A percentile compares a stretch with the other conserved stretches of the same genome.
These are phyloP conservation scores for Magnaporthales sp. DNA, from an alignment of 2,329 filamentous ascomycete species.

Conservation along the genomic window DNA sequence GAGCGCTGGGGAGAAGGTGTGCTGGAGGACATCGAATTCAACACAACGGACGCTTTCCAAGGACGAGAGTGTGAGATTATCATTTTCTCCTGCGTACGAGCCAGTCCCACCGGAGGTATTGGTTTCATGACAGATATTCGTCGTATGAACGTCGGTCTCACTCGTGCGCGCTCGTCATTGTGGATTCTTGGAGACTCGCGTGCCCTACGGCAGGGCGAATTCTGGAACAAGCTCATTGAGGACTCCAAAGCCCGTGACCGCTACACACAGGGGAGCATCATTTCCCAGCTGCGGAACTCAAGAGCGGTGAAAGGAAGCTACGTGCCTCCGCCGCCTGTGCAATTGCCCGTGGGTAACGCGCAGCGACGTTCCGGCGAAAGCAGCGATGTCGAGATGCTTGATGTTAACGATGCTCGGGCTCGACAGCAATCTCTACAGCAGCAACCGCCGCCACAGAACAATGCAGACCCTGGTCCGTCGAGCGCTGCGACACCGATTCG, in stretches of 20 bases:
- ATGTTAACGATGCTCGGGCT: neutral
- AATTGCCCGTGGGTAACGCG: neutral
- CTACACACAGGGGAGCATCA: slow-evolving; percentile 62
- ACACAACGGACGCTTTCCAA: slow-evolving; percentile 97
- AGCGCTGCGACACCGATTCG: slow-evolving; percentile 9
- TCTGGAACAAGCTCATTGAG: slow-evolving; percentile 79
- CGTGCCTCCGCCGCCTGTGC: neutral
- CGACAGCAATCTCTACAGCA: slow-evolving; percentile 2
- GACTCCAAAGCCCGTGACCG: slow-evolving; percentile 67
- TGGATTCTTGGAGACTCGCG: slow-evolving; percentile 94
- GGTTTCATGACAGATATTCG: slow-evolving; percentile 98
- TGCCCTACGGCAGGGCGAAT: slow-evolving; percentile 77
- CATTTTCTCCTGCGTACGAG: slow-evolving; percentile 97
- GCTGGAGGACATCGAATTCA: slow-evolving; percentile 81
- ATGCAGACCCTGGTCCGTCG: slow-evolving; percentile 5
- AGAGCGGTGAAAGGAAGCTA: neutral
- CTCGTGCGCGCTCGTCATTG: slow-evolving; percentile 89
- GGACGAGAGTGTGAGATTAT: slow-evolving; percentile 96
- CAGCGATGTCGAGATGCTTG: slow-evolving; percentile 10
- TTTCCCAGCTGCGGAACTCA: slow-evolving; percentile 33
- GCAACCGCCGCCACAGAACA: slow-evolving; percentile 10
- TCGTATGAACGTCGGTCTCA: slow-evolving; percentile 98
- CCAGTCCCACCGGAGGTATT: slow-evolving; percentile 85
- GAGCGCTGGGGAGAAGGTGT: slow-evolving; percentile 66
- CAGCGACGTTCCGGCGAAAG: neutral